phyloP scores from a whole-genome alignment of 179 eudicot species.

The Silene noctiflora region DNA sequence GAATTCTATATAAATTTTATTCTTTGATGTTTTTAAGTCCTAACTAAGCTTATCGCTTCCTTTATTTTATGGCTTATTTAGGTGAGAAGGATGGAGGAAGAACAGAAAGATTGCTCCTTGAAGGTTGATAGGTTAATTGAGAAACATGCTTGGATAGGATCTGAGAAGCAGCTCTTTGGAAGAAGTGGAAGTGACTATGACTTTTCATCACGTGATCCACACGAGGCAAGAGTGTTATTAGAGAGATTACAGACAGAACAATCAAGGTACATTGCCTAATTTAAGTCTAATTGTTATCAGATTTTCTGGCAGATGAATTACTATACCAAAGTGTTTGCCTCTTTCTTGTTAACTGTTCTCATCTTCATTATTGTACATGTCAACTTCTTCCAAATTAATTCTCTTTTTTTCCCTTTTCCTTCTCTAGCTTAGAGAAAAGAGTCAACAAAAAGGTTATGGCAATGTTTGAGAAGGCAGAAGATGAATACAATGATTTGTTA shows the following conservation, averaged over 20 bases:
- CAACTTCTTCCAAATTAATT: constrained; percentile 3
- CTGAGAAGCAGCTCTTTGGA: constrained; percentile 93
- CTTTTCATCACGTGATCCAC: constrained; percentile 76
- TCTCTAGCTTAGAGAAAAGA: constrained; percentile 82
- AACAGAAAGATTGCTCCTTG: constrained; percentile 73
- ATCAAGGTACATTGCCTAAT: constrained; percentile 46
- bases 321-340: neutral
- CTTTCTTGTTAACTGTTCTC: neutral
- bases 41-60: neutral
- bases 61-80: constrained; percentile 27
- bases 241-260: constrained; percentile 85
- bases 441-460: constrained; percentile 96
- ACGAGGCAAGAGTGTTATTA: constrained; percentile 55
- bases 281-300: neutral
- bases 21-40: neutral
- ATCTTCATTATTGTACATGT: neutral
- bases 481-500: constrained; percentile 84
- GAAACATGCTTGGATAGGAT: constrained; percentile 90
- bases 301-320: neutral
- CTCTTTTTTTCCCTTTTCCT: constrained; percentile 13
- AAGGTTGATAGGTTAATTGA: constrained; percentile 80
- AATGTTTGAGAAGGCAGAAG: constrained; percentile 99
- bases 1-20: neutral
- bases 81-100: constrained; percentile 96
- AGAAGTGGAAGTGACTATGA: constrained; percentile 91